These are phyloP conservation scores for Vitis labrusca DNA, from an alignment of 164 flowering plant genomes.

Conservation along the genomic window DNA sequence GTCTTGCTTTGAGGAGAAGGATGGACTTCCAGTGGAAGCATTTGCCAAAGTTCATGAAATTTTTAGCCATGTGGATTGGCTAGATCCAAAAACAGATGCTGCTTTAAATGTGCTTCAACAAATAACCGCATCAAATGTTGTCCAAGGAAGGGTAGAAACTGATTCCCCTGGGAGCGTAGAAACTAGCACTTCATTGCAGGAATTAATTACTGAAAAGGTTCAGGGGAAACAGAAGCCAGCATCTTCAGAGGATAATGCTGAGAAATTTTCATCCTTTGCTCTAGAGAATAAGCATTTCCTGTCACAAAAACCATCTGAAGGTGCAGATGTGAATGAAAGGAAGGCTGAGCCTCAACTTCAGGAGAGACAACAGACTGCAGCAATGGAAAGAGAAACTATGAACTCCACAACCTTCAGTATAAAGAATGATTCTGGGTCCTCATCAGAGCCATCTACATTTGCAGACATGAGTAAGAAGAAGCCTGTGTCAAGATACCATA, in stretches of 20 bases:
- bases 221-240: slow-evolving; percentile 10
- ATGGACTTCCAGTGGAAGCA: slow-evolving; percentile 65
- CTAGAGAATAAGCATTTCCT: slow-evolving; percentile 10
- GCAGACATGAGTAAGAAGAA: slow-evolving; percentile 11
- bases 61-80: slow-evolving; percentile 58
- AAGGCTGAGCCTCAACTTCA: slow-evolving; percentile 5
- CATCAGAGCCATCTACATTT: slow-evolving; percentile 7
- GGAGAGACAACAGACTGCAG: no score
- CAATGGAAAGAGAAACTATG: no score
- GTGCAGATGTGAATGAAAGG: slow-evolving; percentile 7
- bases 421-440: slow-evolving; percentile 12
- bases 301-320: slow-evolving; percentile 9
- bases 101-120: slow-evolving; percentile 49
- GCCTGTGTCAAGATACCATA: background rate
- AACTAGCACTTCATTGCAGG: background rate
- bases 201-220: slow-evolving; percentile 15
- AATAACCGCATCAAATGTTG: slow-evolving; percentile 25
- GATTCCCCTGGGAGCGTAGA: slow-evolving; percentile 2
- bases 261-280: background rate
- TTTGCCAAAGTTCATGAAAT: slow-evolving; percentile 68
- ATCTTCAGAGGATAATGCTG: slow-evolving; percentile 6
- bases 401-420: background rate
- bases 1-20: slow-evolving; percentile 49
- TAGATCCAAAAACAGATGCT: slow-evolving; percentile 41
- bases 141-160: slow-evolving; percentile 20